A percentile compares a stretch with the other conserved stretches of the same genome.
These are phyloP conservation scores for Lasiodiplodia theobromae DNA, from an alignment of 2,329 filamentous ascomycete genomes.

Conservation along the genomic window DNA sequence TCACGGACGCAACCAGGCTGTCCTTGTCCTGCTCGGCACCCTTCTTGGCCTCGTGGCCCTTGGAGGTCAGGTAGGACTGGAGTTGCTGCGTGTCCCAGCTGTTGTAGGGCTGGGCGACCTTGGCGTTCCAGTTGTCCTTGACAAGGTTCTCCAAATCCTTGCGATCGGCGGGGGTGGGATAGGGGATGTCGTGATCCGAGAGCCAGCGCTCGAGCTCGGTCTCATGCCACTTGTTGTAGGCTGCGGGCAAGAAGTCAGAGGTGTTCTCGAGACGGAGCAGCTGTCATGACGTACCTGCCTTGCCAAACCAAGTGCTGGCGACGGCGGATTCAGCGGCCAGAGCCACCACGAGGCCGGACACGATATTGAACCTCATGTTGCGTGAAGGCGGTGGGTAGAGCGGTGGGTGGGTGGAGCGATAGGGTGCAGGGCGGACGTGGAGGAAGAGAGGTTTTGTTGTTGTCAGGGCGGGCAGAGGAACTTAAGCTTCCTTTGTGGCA, in stretches of 20 bases:
- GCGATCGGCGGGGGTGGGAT: slow-evolving; percentile 88
- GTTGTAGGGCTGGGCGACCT: slow-evolving; percentile 77
- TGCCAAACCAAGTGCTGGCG: slow-evolving; percentile 85
- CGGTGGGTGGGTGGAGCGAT: slow-evolving; percentile 8
- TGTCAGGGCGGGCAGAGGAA: slow-evolving; percentile 18
- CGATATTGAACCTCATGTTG: slow-evolving; percentile 78
- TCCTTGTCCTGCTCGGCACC: slow-evolving; percentile 73
- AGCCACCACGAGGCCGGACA: slow-evolving; percentile 72
- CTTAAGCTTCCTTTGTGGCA: slow-evolving; percentile 27
- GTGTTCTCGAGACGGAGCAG: not conserved
- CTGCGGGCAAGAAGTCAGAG: slow-evolving; percentile 54
- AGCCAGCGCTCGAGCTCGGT: slow-evolving; percentile 98
- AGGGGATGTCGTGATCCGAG: slow-evolving; percentile 87
- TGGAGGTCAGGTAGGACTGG: slow-evolving; percentile 70
- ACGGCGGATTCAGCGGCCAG: slow-evolving; percentile 73
- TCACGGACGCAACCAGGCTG: slow-evolving; percentile 72
- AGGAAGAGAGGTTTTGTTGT: slow-evolving; percentile 13
- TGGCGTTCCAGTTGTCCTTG: slow-evolving; percentile 84
- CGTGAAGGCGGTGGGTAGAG: slow-evolving; percentile 32
- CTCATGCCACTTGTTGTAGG: slow-evolving; percentile 99
- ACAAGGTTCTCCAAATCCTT: slow-evolving; percentile 94
- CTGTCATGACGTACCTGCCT: slow-evolving; percentile 70
- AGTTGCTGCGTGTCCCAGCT: slow-evolving; percentile 77
- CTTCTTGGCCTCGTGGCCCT: slow-evolving; percentile 74
- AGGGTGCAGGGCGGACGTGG: slow-evolving; percentile 24